Evolutionary conservation across 805 yeast species (phyloP), one percentile per base, ranked within the genome.

Genomic region (Jamesozyma rosinii): DNA sequence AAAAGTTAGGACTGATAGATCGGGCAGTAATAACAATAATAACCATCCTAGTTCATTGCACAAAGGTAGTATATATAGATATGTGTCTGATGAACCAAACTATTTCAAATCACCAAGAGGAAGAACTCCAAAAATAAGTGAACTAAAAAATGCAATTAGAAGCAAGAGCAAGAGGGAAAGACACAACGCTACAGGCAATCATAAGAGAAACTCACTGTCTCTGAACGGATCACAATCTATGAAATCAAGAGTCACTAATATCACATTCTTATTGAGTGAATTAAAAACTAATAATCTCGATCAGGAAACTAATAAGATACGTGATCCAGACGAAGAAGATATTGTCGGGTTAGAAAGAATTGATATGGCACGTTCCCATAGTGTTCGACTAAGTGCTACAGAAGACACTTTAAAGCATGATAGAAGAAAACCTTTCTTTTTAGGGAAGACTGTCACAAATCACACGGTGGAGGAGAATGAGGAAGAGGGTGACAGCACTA

Each of bases 301-400:
- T 26, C 47, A 41, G 26, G 55, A 54, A 18, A 52, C 48, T 14
- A 46, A 51, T 19, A 57, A 48, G 38, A 55, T 62, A 21, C 48
- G 46, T 18, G 65, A 61, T 45, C 64, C 65, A 2, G 63, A 61
- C 45, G 66, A 62, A 42, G 66, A 60, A 39, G 61, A 61, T 15
- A 52, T 58, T 8, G 49, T 58, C 20, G 66, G 63, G 4, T 43
- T 63, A 35, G 64, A 60, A 34, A 57, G 56, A 36, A 42, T 48
- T 11, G 64, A 59, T 38, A 46, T 58, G 6, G 63, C 63, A 10
- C 51, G 62, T 40, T 55, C 64, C 1, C 53, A 58, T 29, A 48
- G 61, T 3, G 38, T 50, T 21, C 53, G 48, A 36, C 32, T 57
- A 17, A 42, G 45, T 15, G 48, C 53, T 14, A 20, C 26, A 6